Evolutionary conservation across 129 eudicot species (phyloP).

Genomic region (Gnaphalium uliginosum): DNA sequence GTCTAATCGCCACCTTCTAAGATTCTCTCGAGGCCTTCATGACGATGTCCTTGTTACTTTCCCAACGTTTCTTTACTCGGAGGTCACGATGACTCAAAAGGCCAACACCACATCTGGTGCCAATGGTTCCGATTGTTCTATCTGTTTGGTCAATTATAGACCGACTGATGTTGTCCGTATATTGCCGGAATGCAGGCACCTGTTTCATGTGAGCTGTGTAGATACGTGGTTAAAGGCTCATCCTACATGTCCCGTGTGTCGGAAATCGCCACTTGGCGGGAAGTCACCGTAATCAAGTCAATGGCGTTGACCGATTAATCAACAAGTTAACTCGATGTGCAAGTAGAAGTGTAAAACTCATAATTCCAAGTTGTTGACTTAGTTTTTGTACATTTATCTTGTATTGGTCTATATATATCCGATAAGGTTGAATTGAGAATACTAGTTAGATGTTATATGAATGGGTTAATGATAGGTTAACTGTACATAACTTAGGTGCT

Average conservation of each 20-base stretch:
- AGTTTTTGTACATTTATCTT: no score
- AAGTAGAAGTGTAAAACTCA: background rate
- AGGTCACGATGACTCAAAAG: slow-evolving; percentile 8
- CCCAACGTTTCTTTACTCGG: slow-evolving; percentile 31
- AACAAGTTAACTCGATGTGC: background rate
- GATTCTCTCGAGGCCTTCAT: slow-evolving; percentile 29
- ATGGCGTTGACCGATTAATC: background rate
- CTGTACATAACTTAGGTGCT: no score
- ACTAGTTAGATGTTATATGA: no score
- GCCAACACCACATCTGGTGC: background rate
- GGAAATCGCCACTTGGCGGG: slow-evolving; percentile 20
- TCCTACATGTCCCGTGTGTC: slow-evolving; percentile 56
- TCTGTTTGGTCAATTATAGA: slow-evolving; percentile 49
- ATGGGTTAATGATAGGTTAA: no score
- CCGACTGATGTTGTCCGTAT: slow-evolving; percentile 39
- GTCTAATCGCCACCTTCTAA: slow-evolving; percentile 13
- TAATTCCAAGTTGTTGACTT: background rate
- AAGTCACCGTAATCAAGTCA: background rate
- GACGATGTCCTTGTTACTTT: slow-evolving; percentile 27
- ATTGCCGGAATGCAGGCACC: slow-evolving; percentile 46
- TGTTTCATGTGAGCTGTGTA: slow-evolving; percentile 46
- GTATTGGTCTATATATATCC: no score
- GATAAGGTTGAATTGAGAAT: no score
- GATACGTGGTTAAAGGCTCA: slow-evolving; percentile 51
- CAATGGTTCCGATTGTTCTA: slow-evolving; percentile 34